These are phyloP conservation scores for Solanum bulbocastanum DNA, from an alignment of 257 asterid genomes.

Conservation along the genomic window DNA sequence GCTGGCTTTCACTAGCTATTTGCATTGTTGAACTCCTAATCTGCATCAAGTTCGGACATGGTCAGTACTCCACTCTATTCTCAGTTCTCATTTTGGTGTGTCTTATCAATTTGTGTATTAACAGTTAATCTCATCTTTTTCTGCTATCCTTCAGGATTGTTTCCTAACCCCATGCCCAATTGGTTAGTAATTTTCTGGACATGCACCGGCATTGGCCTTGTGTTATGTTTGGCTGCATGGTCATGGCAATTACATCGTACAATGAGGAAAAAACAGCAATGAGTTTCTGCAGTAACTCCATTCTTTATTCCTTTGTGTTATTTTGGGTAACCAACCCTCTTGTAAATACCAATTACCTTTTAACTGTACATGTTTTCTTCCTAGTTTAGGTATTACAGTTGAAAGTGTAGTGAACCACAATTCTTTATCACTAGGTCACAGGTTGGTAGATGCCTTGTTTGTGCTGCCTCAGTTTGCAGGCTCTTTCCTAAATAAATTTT, in stretches of 20 bases:
- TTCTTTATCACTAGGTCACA: neutral
- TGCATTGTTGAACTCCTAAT: conserved; percentile 94
- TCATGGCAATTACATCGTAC: conserved; percentile 67
- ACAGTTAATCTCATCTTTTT: neutral
- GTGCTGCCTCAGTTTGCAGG: neutral
- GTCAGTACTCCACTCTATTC: conserved; percentile 9
- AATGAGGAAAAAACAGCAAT: conserved; percentile 56
- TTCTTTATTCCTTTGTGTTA: conserved; percentile 6
- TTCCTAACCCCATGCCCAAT: conserved; percentile 68
- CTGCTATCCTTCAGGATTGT: conserved; percentile 39
- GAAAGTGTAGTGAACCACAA: neutral
- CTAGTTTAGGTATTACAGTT: neutral
- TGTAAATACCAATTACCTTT: conserved; percentile 39
- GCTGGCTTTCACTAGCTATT: conserved; percentile 91
- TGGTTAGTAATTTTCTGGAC: conserved; percentile 80
- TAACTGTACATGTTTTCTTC: conserved; percentile 27
- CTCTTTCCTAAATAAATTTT: neutral
- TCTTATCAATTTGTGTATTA: neutral
- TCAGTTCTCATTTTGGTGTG: neutral
- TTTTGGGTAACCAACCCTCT: conserved; percentile 11
- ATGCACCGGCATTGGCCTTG: conserved; percentile 40
- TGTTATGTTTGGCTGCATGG: conserved; percentile 54
- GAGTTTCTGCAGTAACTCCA: conserved; percentile 18
- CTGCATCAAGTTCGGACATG: conserved; percentile 83
- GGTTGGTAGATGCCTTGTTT: neutral